A percentile compares a stretch with the other conserved stretches of the same genome.
Evolutionary conservation across 352 stramenopile species (phyloP).

Genomic region (Globisporangium iwayamae): DNA sequence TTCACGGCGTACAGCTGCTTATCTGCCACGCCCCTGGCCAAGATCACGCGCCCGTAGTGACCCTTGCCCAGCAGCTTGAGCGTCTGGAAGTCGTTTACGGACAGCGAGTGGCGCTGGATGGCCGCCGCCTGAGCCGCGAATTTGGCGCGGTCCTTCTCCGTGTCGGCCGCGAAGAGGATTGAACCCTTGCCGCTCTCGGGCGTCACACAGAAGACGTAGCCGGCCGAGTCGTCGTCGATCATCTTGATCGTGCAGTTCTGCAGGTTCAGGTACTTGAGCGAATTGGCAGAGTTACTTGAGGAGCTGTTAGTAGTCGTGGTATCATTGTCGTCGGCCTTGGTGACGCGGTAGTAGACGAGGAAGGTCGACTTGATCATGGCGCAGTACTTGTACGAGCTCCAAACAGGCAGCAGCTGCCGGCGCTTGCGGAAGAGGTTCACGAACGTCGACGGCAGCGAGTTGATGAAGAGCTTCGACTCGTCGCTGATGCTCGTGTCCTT

Average conservation of each 20-base stretch:
- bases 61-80: conserved; percentile 80
- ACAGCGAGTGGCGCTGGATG: conserved; percentile 51
- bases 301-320: conserved; percentile 19
- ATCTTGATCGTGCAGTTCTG: conserved; percentile 72
- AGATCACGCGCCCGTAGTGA: conserved; percentile 82
- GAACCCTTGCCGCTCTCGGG: conserved; percentile 61
- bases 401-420: conserved; percentile 72
- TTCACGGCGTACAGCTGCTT: conserved; percentile 80
- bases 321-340: conserved; percentile 43
- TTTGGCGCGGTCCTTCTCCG: conserved; percentile 82
- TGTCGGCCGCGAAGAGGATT: conserved; percentile 77
- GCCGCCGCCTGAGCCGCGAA: conserved; percentile 54
- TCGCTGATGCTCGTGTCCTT: conserved; percentile 71
- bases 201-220: conserved; percentile 74
- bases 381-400: conserved; percentile 85
- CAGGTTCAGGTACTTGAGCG: conserved; percentile 78
- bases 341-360: conserved; percentile 80
- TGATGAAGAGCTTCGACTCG: conserved; percentile 79
- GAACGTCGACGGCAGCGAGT: conserved; percentile 80
- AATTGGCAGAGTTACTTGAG: background rate
- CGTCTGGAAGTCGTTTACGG: conserved; percentile 70
- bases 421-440: conserved; percentile 85
- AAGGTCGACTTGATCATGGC: conserved; percentile 86
- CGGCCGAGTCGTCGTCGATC: conserved; percentile 67
- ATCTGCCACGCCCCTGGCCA: conserved; percentile 38